Percentiles rank a stretch among this genome's conserved stretches.
These are phyloP conservation scores for Chenopodium album DNA, from an alignment of 148 eudicot genomes.

Conservation along the genomic window DNA sequence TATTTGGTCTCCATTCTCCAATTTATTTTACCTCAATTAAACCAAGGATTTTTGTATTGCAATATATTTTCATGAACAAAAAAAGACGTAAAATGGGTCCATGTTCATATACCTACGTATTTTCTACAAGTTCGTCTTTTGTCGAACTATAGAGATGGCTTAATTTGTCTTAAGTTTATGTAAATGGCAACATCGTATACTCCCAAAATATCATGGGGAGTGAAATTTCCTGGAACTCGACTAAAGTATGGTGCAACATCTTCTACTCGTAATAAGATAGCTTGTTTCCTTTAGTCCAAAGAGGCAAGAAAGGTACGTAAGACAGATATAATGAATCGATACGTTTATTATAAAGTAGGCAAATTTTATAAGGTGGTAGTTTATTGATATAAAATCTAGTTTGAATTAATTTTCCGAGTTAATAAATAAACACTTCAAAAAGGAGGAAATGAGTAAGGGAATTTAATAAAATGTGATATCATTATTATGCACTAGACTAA, in stretches of 20 bases:
- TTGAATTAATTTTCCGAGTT: no score
- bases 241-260: background rate
- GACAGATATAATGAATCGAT: no score
- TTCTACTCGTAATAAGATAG: background rate
- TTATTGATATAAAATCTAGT: no score
- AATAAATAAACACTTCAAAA: no score
- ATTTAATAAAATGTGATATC: no score
- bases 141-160: background rate
- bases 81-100: background rate
- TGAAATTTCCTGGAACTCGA: background rate
- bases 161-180: background rate
- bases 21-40: background rate
- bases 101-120: background rate
- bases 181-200: background rate
- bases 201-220: background rate
- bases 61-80: background rate
- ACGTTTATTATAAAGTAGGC: no score
- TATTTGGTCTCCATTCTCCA: background rate
- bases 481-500: no score
- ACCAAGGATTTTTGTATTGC: background rate
- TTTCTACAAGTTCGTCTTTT: background rate
- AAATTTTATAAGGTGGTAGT: no score
- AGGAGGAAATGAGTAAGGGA: no score
- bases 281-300: background rate
- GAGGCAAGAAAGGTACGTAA: background rate